A percentile compares a stretch with the other conserved stretches of the same genome.
phyloP scores from a whole-genome alignment of 148 eudicot genomes.

The Chenopodium quinoa region DNA sequence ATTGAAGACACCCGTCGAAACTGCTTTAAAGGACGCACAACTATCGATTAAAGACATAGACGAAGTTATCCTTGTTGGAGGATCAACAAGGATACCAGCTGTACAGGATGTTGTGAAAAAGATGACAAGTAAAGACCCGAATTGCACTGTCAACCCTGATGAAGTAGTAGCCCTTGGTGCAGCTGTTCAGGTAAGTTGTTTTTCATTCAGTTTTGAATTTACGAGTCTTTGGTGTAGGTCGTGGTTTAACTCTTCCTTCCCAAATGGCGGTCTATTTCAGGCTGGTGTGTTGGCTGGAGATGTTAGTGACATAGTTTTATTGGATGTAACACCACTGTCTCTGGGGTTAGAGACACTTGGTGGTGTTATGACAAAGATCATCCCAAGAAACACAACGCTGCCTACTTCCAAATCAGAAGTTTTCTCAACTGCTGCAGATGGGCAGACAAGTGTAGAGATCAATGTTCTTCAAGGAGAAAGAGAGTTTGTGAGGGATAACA shows the following conservation, averaged over 20 bases:
- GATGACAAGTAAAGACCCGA: constrained; percentile 62
- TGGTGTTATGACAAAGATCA: constrained; percentile 71
- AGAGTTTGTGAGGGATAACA: constrained; percentile 67
- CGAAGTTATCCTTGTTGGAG: constrained; percentile 77
- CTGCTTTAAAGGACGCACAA: constrained; percentile 58
- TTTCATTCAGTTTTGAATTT: not conserved
- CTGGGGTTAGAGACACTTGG: constrained; percentile 67
- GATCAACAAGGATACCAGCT: constrained; percentile 72
- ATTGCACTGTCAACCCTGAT: constrained; percentile 68
- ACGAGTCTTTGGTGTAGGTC: not conserved
- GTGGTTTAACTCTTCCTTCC: not conserved
- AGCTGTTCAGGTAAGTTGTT: constrained; percentile 57
- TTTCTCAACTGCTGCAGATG: constrained; percentile 75
- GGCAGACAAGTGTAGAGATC: constrained; percentile 65
- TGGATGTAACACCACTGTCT: constrained; percentile 64
- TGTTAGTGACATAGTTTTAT: constrained; percentile 59
- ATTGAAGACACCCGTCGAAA: constrained; percentile 60
- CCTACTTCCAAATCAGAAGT: constrained; percentile 71
- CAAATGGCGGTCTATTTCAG: constrained; percentile 23
- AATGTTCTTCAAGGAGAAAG: constrained; percentile 76
- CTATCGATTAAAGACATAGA: constrained; percentile 56
- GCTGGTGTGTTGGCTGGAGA: constrained; percentile 74
- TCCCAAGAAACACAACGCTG: constrained; percentile 60
- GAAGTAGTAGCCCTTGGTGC: constrained; percentile 85
- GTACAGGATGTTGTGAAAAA: constrained; percentile 61